Percentiles rank a stretch among this genome's conserved stretches.
Conservation (phyloP, 2,329 filamentous ascomycete species). For the Dactylellina parvicollis region DNA sequence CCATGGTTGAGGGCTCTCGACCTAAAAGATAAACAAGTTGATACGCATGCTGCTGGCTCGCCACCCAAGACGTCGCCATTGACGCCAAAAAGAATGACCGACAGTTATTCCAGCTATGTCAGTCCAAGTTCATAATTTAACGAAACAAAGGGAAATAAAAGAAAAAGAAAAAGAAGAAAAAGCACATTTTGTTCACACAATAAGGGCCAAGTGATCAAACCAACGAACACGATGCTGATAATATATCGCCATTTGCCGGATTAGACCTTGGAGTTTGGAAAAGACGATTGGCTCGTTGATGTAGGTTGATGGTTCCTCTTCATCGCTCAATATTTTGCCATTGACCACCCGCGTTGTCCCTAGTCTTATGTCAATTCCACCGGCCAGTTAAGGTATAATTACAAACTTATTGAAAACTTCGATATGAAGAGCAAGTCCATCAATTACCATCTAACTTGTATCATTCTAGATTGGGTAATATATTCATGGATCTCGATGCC, state of each 20-base stretch:
- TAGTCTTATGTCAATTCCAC: conserved; percentile 75
- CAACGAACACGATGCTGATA: conserved; percentile 20
- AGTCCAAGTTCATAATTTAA: no score
- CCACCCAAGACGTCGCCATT: conserved; percentile 66
- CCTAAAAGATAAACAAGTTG: conserved; percentile 12
- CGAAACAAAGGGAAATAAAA: no score
- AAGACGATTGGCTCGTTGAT: conserved; percentile 80
- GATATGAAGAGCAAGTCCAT: conserved; percentile 28
- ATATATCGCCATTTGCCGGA: neutral
- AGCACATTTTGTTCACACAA: no score
- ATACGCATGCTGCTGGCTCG: no score
- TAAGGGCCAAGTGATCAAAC: no score
- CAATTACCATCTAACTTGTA: conserved; percentile 46
- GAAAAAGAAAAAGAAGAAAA: no score
- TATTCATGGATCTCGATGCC: conserved; percentile 84
- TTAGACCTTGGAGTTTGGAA: conserved; percentile 73
- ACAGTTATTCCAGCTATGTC: conserved; percentile 75
- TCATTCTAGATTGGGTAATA: conserved; percentile 70
- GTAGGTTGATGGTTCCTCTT: conserved; percentile 58
- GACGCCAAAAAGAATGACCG: conserved; percentile 74
- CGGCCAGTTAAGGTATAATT: conserved; percentile 72
- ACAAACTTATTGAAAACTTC: neutral
- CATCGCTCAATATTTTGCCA: neutral
- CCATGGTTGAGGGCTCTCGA: conserved; percentile 49
- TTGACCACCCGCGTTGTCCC: neutral